Conservation (phyloP, 1,284 basidiomycete genomes). For the Microbotryum silenes-acaulis region DNA sequence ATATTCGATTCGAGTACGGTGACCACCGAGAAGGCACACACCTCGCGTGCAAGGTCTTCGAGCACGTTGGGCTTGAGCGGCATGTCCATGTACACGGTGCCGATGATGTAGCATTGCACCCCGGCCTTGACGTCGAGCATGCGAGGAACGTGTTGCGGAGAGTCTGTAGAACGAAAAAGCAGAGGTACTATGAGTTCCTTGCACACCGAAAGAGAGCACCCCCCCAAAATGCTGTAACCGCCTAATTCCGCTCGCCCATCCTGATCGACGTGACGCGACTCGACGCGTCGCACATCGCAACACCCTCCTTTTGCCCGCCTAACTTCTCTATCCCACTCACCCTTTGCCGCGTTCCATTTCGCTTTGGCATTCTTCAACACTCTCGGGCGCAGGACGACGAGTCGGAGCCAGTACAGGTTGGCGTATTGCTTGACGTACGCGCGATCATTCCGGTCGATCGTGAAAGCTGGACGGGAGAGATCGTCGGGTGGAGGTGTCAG, state of each 20-base stretch:
- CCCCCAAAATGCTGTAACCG: no score
- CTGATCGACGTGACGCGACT: not conserved
- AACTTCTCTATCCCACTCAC: no score
- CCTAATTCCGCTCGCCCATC: not conserved
- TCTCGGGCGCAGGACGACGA: slow-evolving; percentile 55
- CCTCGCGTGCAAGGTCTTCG: slow-evolving; percentile 86
- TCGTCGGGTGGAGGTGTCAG: not conserved
- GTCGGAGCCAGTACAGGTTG: slow-evolving; percentile 79
- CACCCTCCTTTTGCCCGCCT: no score
- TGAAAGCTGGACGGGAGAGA: slow-evolving; percentile 9
- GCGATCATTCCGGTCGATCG: slow-evolving; percentile 2
- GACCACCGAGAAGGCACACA: slow-evolving; percentile 44
- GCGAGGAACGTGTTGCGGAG: slow-evolving; percentile 66
- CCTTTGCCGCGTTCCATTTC: slow-evolving; percentile 58
- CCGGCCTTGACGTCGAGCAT: slow-evolving; percentile 83
- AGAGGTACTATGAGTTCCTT: no score
- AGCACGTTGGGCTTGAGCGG: slow-evolving; percentile 94
- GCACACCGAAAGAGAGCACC: no score
- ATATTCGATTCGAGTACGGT: not conserved
- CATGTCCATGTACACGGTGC: slow-evolving; percentile 97
- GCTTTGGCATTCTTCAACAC: slow-evolving; percentile 58
- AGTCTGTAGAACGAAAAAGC: slow-evolving; percentile 23
- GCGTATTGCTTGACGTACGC: slow-evolving; percentile 73
- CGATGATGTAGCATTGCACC: slow-evolving; percentile 79
- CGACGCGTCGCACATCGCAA: not conserved